Evolutionary conservation across 352 stramenopile species (phyloP).

Genomic region (Aphanomyces astaci): DNA sequence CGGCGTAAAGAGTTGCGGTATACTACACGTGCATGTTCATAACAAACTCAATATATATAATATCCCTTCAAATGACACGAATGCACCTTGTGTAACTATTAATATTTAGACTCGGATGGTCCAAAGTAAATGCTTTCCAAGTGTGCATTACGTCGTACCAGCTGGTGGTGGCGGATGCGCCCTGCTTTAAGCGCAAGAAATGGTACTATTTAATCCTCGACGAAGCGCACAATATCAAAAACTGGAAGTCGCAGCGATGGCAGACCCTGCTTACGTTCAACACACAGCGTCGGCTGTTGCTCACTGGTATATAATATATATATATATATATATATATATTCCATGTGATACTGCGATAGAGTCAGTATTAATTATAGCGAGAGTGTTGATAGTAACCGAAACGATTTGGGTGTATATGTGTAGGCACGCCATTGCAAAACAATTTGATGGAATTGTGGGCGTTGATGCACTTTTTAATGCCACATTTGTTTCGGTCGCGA

Average conservation of each 20-base stretch:
- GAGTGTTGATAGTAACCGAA: not conserved
- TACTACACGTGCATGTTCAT: not conserved
- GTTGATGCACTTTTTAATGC: slow-evolving; percentile 98
- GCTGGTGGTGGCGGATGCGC: slow-evolving; percentile 95
- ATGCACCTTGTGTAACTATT: too few species aligned
- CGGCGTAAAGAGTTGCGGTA: slow-evolving; percentile 80
- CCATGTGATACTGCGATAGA: too few species aligned
- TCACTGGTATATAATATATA: too few species aligned
- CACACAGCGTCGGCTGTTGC: slow-evolving; percentile 85
- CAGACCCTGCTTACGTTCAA: slow-evolving; percentile 98
- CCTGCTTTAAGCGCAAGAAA: slow-evolving; percentile 96
- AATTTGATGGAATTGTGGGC: slow-evolving; percentile 98
- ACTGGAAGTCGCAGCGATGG: slow-evolving; percentile 97
- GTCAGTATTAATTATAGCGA: too few species aligned
- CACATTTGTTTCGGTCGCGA: slow-evolving; percentile 88
- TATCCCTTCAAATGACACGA: not conserved
- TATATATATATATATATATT: too few species aligned
- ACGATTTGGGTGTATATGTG: not conserved
- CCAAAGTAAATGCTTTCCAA: slow-evolving; percentile 94
- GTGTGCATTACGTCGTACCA: slow-evolving; percentile 99
- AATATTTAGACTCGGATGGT: slow-evolving; percentile 84
- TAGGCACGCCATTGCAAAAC: slow-evolving; percentile 95
- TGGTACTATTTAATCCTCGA: slow-evolving; percentile 99
- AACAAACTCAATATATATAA: not conserved
- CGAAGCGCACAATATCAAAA: slow-evolving; percentile 99